A percentile compares a stretch with the other conserved stretches of the same genome.
Conservation (phyloP, 305 asterid genomes). For the Fraxinus greggii region DNA sequence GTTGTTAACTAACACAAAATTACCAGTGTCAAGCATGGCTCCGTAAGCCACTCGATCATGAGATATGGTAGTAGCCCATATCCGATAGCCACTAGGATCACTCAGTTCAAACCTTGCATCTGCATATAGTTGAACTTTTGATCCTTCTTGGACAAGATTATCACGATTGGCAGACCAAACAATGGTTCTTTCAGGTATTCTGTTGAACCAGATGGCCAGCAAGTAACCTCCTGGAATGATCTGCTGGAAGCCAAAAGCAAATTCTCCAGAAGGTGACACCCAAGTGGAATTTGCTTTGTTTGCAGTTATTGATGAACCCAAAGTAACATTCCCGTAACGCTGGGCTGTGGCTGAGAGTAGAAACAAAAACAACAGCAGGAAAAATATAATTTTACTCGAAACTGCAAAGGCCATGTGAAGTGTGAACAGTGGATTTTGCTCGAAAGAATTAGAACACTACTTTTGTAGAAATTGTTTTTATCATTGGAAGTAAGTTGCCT, state of each 20-base stretch:
- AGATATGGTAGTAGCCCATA: slow-evolving; percentile 26
- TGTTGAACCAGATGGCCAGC: slow-evolving; percentile 40
- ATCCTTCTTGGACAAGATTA: slow-evolving; percentile 24
- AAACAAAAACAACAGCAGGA: not conserved
- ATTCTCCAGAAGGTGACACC: slow-evolving; percentile 40
- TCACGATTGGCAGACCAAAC: slow-evolving; percentile 47
- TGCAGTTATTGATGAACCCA: slow-evolving; percentile 33
- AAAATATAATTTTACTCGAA: not conserved
- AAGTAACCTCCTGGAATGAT: slow-evolving; percentile 30
- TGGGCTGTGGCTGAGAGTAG: slow-evolving; percentile 27
- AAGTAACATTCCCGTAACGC: slow-evolving; percentile 21
- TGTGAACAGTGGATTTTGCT: not conserved
- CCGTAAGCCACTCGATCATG: slow-evolving; percentile 30
- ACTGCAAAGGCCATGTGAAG: slow-evolving; percentile 16
- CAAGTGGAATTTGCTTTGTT: slow-evolving; percentile 16
- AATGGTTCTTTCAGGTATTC: slow-evolving; percentile 31
- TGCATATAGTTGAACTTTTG: slow-evolving; percentile 25
- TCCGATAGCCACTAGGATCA: slow-evolving; percentile 26
- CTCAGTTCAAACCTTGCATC: slow-evolving; percentile 31
- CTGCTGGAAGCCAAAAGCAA: slow-evolving; percentile 38
- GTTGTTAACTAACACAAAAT: slow-evolving; percentile 33
- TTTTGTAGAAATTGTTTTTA: not conserved
- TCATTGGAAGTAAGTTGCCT: not conserved
- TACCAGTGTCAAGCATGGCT: slow-evolving; percentile 43
- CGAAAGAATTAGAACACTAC: not conserved